Percentiles rank a stretch among this genome's conserved stretches.
phyloP scores from a whole-genome alignment of 345 rosid genomes.

The Eucalyptus coolabah region DNA sequence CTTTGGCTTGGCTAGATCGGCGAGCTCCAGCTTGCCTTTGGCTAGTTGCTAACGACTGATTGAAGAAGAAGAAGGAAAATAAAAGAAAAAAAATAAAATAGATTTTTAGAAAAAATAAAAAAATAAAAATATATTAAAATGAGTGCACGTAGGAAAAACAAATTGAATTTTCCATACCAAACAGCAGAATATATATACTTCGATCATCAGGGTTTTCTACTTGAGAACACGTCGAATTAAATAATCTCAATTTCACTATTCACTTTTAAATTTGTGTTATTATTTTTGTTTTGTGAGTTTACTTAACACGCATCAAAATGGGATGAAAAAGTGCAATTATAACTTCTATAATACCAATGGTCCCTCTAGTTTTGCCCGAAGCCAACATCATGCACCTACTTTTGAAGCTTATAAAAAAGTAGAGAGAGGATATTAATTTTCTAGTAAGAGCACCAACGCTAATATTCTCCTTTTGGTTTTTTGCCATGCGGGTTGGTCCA shows the following conservation, averaged over 20 bases:
- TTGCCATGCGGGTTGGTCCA: neutral
- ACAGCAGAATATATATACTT: no score
- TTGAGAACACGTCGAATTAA: neutral
- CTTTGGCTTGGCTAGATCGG: no score
- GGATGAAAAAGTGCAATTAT: neutral
- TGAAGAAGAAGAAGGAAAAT: no score
- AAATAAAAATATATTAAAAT: no score
- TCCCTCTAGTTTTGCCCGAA: neutral
- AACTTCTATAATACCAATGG: neutral
- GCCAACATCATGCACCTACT: neutral
- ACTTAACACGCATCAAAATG: neutral
- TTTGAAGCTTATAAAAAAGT: neutral
- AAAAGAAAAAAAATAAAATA: no score
- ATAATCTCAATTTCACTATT: neutral
- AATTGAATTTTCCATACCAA: no score
- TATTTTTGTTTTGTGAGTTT: neutral
- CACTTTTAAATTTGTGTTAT: neutral
- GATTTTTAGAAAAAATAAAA: no score
- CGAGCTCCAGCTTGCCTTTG: accelerated
- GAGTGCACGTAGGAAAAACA: no score
- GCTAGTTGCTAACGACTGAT: no score
- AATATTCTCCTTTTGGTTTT: no score
- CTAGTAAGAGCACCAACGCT: neutral
- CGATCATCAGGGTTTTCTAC: no score
- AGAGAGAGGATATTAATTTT: neutral